Conservation (phyloP, 2,329 filamentous ascomycete genomes). For the Colletotrichum sp. region DNA sequence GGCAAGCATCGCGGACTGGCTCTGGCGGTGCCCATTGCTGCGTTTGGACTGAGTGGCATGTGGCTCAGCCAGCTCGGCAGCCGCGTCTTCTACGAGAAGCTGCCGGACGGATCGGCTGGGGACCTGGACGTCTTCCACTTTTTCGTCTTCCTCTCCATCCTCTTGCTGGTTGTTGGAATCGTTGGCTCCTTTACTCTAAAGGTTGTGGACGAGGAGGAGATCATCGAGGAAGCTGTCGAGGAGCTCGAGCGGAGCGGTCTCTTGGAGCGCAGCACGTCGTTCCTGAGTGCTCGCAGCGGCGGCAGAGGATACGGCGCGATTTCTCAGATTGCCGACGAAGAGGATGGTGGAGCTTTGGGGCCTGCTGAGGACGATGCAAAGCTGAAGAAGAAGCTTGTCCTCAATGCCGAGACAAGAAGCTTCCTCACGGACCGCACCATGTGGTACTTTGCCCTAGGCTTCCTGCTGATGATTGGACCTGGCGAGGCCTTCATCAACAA, state of each 20-base stretch:
- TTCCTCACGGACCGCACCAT: slow-evolving; percentile 91
- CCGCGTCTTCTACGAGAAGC: slow-evolving; percentile 74
- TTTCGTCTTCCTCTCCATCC: slow-evolving; percentile 81
- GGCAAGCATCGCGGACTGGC: slow-evolving; percentile 88
- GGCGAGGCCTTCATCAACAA: slow-evolving; percentile 99
- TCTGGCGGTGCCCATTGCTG: slow-evolving; percentile 87
- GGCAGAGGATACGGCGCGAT: slow-evolving; percentile 69
- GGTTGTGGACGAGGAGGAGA: slow-evolving; percentile 82
- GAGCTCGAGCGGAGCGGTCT: slow-evolving; percentile 90
- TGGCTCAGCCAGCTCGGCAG: slow-evolving; percentile 92
- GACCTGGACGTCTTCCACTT: slow-evolving; percentile 81
- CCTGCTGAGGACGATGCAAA: slow-evolving; percentile 51
- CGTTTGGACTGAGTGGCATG: slow-evolving; percentile 93
- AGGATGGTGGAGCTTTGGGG: slow-evolving; percentile 45
- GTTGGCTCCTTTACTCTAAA: slow-evolving; percentile 76
- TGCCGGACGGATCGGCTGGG: slow-evolving; percentile 65
- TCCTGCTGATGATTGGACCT: slow-evolving; percentile 91
- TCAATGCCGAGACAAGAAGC: slow-evolving; percentile 87
- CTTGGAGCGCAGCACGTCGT: slow-evolving; percentile 70
- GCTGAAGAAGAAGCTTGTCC: slow-evolving; percentile 85
- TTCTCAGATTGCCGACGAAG: slow-evolving; percentile 45
- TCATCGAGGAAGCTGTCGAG: slow-evolving; percentile 90
- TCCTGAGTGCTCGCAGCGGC: slow-evolving; percentile 56
- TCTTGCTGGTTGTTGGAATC: slow-evolving; percentile 74
- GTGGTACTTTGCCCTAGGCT: slow-evolving; percentile 92